phyloP scores from a whole-genome alignment of 176 grass and related monocot genomes.

The Chrysopogon serrulatus region DNA sequence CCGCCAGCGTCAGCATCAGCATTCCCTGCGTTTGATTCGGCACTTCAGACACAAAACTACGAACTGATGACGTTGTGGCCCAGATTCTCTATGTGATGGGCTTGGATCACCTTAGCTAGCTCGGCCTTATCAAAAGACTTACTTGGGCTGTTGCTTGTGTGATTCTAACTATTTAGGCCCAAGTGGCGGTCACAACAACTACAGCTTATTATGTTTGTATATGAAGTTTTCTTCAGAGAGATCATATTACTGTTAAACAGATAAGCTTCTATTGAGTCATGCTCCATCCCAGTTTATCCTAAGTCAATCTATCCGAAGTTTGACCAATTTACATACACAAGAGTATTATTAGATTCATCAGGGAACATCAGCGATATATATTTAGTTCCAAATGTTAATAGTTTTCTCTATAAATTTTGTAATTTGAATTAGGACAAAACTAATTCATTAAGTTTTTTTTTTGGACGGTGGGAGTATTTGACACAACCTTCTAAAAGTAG shows the following conservation, averaged over 20 bases:
- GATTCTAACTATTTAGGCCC: not conserved
- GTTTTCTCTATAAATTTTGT: too few relatives aligned
- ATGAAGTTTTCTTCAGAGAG: not conserved
- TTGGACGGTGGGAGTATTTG: not conserved
- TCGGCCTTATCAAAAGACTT: not conserved
- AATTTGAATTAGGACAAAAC: too few relatives aligned
- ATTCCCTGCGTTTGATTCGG: conserved; percentile 51
- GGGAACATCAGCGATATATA: too few relatives aligned
- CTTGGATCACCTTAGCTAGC: too few relatives aligned
- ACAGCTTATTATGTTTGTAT: not conserved
- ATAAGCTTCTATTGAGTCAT: not conserved
- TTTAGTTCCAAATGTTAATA: too few relatives aligned
- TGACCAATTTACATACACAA: too few relatives aligned
- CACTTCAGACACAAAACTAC: not conserved
- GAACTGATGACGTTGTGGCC: too few relatives aligned
- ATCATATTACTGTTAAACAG: not conserved
- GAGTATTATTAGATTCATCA: too few relatives aligned
- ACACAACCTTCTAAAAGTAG: not conserved
- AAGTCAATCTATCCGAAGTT: too few relatives aligned
- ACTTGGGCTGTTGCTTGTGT: not conserved
- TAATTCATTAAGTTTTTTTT: not conserved
- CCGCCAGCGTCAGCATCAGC: conserved; percentile 63
- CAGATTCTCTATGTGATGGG: too few relatives aligned
- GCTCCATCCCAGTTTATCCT: too few relatives aligned
- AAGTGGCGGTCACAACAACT: not conserved